Evolutionary conservation across 768 basidiomycete species (phyloP).

Genomic region (Suillus spraguei): DNA sequence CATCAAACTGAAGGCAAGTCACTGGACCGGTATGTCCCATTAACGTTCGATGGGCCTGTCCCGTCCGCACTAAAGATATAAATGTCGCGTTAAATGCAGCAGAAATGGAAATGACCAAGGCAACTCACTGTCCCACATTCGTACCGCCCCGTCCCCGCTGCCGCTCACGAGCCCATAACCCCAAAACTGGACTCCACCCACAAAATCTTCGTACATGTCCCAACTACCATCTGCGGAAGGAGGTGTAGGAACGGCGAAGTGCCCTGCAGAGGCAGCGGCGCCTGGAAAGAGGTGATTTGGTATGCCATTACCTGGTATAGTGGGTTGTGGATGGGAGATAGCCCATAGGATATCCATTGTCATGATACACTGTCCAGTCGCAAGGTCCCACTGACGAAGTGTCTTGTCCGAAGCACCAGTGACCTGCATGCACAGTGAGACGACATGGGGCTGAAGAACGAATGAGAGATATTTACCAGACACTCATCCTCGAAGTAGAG

Average conservation of each 20-base stretch:
- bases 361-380: conserved; percentile 96
- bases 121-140: conserved; percentile 99
- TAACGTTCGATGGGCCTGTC: conserved; percentile 92
- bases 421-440: conserved; percentile 56
- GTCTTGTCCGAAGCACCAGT: conserved; percentile 99
- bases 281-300: conserved; percentile 54
- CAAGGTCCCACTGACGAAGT: conserved; percentile 96
- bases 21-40: conserved; percentile 92
- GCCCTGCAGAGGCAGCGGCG: conserved; percentile 55
- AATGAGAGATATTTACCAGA: conserved; percentile 55
- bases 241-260: conserved; percentile 83
- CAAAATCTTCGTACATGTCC: conserved; percentile 97
- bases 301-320: conserved; percentile 41
- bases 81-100: conserved; percentile 10
- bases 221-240: conserved; percentile 88
- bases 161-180: conserved; percentile 97
- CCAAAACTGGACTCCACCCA: conserved; percentile 98
- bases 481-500: conserved; percentile 96
- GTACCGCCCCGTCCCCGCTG: conserved; percentile 93
- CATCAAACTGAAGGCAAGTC: conserved; percentile 95
- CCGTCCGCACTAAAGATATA: conserved; percentile 83
- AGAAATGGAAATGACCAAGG: conserved; percentile 4
- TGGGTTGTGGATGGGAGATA: conserved; percentile 81
- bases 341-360: conserved; percentile 99
- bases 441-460: conserved; percentile 3